These are phyloP conservation scores for Cordyceps tenuipes DNA, from an alignment of 2,329 filamentous ascomycete genomes.

Conservation along the genomic window DNA sequence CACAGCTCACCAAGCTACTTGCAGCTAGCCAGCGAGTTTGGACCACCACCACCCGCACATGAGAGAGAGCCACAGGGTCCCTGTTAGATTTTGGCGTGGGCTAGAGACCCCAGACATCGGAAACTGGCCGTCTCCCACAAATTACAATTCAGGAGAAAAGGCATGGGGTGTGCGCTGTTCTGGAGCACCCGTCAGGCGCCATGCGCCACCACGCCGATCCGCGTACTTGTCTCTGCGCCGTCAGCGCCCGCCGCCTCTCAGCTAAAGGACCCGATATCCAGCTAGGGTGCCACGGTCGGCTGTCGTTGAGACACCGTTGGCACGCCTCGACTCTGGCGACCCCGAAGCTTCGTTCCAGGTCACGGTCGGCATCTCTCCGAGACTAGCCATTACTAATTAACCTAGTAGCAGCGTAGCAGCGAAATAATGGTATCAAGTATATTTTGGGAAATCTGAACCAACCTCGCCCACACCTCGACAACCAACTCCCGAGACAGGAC, in stretches of 20 bases:
- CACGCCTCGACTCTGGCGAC: slow-evolving; percentile 6
- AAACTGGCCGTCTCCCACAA: slow-evolving; percentile 11
- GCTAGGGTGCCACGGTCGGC: slow-evolving; percentile 8
- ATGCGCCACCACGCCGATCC: slow-evolving; percentile 10
- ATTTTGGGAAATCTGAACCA: neutral
- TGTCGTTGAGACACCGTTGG: slow-evolving; percentile 7
- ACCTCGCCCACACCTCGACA: neutral
- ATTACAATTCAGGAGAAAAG: neutral
- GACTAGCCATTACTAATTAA: neutral
- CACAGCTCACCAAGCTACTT: neutral
- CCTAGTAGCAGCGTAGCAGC: neutral
- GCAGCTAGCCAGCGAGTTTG: neutral
- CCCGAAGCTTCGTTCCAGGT: neutral
- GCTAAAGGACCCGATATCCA: slow-evolving; percentile 8
- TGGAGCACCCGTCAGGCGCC: slow-evolving; percentile 8
- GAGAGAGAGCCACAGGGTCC: slow-evolving; percentile 1
- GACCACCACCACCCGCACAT: neutral
- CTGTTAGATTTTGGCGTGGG: slow-evolving; percentile 3
- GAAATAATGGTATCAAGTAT: neutral
- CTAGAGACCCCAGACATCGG: slow-evolving; percentile 2
- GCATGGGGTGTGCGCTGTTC: neutral
- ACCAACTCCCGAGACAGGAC: neutral
- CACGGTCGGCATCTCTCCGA: slow-evolving; percentile 7
- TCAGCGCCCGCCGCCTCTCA: slow-evolving; percentile 4
- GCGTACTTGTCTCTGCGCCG: neutral